phyloP scores from a whole-genome alignment of 2,329 filamentous ascomycete genomes.

The Thermothelomyces thermophilus region DNA sequence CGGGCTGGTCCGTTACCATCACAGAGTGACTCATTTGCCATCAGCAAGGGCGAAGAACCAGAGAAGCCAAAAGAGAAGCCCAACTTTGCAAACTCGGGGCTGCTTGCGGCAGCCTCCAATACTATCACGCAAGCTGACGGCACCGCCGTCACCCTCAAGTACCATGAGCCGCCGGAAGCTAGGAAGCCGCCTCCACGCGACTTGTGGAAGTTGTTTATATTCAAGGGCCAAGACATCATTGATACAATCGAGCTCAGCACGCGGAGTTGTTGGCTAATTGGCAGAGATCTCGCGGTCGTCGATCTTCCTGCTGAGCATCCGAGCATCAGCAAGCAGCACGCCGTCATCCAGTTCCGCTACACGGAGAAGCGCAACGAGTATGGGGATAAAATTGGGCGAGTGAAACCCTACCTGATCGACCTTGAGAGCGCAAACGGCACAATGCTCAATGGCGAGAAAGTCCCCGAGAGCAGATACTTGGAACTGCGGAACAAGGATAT shows the following conservation, averaged over 20 bases:
- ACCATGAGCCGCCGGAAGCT: constrained; percentile 90
- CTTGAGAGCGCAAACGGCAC: constrained; percentile 92
- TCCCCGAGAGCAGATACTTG: constrained; percentile 72
- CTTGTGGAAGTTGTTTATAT: constrained; percentile 85
- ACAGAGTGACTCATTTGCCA: constrained; percentile 53
- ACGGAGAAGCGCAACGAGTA: constrained; percentile 78
- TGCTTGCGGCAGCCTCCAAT: constrained; percentile 84
- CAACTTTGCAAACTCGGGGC: constrained; percentile 74
- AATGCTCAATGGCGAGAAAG: constrained; percentile 64
- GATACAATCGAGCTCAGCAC: constrained; percentile 72
- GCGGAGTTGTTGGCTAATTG: constrained; percentile 86
- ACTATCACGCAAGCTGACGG: constrained; percentile 63
- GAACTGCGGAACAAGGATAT: constrained; percentile 87
- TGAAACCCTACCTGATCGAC: constrained; percentile 87
- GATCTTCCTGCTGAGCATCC: constrained; percentile 84
- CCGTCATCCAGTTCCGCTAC: constrained; percentile 87
- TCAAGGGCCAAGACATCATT: constrained; percentile 74
- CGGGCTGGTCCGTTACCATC: constrained; percentile 50
- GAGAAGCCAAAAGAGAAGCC: constrained; percentile 72
- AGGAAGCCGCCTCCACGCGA: constrained; percentile 76
- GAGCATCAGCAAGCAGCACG: constrained; percentile 91
- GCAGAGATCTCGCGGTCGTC: constrained; percentile 71
- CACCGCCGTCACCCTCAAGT: constrained; percentile 77
- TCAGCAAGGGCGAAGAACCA: constrained; percentile 44
- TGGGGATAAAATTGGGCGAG: constrained; percentile 72